Conservation (phyloP, 2,329 filamentous ascomycete species). For the Botrytis cinerea region DNA sequence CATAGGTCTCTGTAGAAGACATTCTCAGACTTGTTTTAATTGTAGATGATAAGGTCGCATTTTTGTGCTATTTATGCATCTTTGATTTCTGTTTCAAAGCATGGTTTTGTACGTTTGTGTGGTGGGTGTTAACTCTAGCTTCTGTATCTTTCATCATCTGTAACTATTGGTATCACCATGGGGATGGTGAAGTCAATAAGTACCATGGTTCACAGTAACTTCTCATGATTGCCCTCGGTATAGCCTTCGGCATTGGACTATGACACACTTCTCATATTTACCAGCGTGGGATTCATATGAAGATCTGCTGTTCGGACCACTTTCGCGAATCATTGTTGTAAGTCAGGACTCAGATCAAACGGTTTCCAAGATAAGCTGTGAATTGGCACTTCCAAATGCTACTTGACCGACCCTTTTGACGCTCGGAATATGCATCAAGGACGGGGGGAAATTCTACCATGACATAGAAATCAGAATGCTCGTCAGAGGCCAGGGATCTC, state of each 20-base stretch:
- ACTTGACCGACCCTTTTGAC: fast-evolving
- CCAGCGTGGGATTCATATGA: not conserved
- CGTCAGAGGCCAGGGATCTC: not conserved
- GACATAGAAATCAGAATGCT: not conserved
- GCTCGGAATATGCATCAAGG: not conserved
- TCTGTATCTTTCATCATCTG: not conserved
- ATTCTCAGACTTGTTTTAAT: not conserved
- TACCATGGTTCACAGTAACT: no score
- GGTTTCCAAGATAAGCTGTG: not conserved
- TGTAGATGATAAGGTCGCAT: not conserved
- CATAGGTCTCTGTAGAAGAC: not conserved
- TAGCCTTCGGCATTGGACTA: not conserved
- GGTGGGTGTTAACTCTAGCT: not conserved
- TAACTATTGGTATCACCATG: no score
- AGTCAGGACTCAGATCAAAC: not conserved
- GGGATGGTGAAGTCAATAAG: no score
- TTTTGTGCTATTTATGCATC: fast-evolving
- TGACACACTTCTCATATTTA: not conserved
- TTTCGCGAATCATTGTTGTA: not conserved
- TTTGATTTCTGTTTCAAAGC: not conserved
- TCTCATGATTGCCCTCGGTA: not conserved
- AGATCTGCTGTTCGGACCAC: not conserved
- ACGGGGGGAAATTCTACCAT: not conserved
- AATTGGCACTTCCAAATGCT: not conserved
- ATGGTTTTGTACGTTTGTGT: not conserved